Evolutionary conservation across 129 eudicot species (phyloP), one percentile per base, ranked within the genome.

Genomic region (Mikania micrantha): DNA sequence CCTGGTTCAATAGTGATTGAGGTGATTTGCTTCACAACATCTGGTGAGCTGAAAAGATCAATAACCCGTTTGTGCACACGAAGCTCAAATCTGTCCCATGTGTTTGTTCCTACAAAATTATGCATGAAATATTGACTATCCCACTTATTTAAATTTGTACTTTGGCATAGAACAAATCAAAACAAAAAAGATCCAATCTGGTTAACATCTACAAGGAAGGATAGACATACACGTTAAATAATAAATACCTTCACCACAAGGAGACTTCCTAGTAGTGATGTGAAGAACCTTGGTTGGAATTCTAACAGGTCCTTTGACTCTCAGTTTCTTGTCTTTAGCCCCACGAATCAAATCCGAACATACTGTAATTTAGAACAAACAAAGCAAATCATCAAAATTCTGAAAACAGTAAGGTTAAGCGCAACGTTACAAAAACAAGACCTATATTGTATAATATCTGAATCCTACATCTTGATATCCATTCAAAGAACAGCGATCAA

Each of bases 41-140:
- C 75, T 57, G 75, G 75, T 3, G 75, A 70, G 32, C 75, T 70
- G 66, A 70, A 70, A 41, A 70, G 75, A 34, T 70, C 75, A 7
- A 70, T 70, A 17, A 70, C 75, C 41, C 66, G 66, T 57, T 70
- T 70, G 66, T 70, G 75, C 4, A 70, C 75, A 5, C 75, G 75
- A 28, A 70, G 66, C 75, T 70, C 75, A 11, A 70, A 70, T 57
- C 75, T 29, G 4, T 70, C 75, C 75, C 75, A 70, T 10, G 75
- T 70, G 74, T 91, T 91, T 11, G 97, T 91, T 66, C 97, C 97
- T 91, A 75, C 4, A 38, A 31, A 42, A 25, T 0, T 4, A 61
- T 47, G 35, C 40, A 64, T 0, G 1, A 40, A 25, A 27, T 17
- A 25, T 64, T 25, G 42, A 25, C 25, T 32, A 32, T 31, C 64